Conservation (phyloP, 306 rosid genomes). For the Inga leiocalycina region DNA sequence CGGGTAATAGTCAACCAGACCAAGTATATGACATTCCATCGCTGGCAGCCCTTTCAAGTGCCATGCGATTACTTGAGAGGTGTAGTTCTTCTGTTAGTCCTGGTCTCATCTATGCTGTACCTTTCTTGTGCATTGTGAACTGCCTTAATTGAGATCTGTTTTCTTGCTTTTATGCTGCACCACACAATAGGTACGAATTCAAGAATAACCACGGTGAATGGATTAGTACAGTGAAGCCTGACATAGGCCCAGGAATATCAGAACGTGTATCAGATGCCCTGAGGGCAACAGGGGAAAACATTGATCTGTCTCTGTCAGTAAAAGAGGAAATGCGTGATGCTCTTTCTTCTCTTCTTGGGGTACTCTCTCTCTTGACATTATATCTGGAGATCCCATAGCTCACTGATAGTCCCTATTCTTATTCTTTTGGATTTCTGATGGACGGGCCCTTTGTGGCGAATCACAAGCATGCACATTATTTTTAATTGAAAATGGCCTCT, state of each 20-base stretch:
- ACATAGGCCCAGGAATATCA: constrained; percentile 78
- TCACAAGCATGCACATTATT: not conserved
- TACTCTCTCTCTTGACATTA: constrained; percentile 35
- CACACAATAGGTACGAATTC: constrained; percentile 65
- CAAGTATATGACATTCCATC: constrained; percentile 67
- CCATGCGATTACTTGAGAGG: constrained; percentile 75
- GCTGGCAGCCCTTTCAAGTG: constrained; percentile 78
- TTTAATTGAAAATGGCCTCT: not conserved
- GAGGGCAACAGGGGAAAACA: constrained; percentile 53
- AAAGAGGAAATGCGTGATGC: constrained; percentile 64
- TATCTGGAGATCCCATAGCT: too few relatives aligned
- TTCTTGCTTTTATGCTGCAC: constrained; percentile 7
- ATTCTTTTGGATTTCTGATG: not conserved
- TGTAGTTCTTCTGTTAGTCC: constrained; percentile 34
- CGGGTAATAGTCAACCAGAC: constrained; percentile 38
- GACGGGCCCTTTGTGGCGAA: not conserved
- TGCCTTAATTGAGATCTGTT: constrained; percentile 15
- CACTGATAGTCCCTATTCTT: too few relatives aligned
- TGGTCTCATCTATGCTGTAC: constrained; percentile 10
- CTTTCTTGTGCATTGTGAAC: constrained; percentile 10
- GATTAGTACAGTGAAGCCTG: constrained; percentile 65
- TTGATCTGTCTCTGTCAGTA: constrained; percentile 48
- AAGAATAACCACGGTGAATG: constrained; percentile 85
- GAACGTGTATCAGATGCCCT: constrained; percentile 73
- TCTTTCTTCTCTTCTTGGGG: constrained; percentile 84